Evolutionary conservation across 306 rosid genomes (phyloP).

Genomic region (Carpinus viminea): DNA sequence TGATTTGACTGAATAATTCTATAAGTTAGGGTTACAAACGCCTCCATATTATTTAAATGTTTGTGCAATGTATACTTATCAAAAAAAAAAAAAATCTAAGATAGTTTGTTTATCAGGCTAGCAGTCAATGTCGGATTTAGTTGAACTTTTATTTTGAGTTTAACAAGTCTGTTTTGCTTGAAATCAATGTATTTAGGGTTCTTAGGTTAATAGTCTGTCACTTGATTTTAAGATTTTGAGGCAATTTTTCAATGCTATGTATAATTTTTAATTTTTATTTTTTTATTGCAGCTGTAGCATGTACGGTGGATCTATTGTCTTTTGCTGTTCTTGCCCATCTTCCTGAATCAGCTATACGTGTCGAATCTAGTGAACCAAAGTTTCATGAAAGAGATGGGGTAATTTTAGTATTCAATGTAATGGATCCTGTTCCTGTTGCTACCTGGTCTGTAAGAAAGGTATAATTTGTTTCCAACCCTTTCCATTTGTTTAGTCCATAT

Average conservation of each 20-base stretch:
- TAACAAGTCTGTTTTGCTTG: too few species aligned
- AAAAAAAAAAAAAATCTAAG: neutral
- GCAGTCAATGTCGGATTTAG: neutral
- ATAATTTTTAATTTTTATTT: neutral
- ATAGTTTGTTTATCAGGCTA: neutral
- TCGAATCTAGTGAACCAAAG: conserved; percentile 32
- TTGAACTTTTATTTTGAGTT: too few species aligned
- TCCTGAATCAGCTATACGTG: conserved; percentile 42
- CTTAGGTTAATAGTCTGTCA: too few species aligned
- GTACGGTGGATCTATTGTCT: conserved; percentile 51
- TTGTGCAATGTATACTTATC: neutral
- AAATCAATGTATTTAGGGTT: too few species aligned
- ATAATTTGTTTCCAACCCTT: conserved; percentile 17
- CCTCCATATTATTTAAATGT: conserved; percentile 35
- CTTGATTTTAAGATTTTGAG: neutral
- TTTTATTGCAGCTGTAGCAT: conserved; percentile 69
- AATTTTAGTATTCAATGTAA: conserved; percentile 59
- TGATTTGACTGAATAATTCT: conserved; percentile 14
- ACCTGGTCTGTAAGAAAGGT: conserved; percentile 89
- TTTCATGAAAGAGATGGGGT: conserved; percentile 64
- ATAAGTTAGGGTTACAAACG: conserved; percentile 63
- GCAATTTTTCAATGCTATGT: conserved; percentile 1
- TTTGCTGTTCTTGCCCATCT: conserved; percentile 81
- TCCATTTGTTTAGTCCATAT: neutral
- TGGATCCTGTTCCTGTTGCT: conserved; percentile 74